Base-by-base conservation (phyloP, 2,329 filamentous ascomycete species). In the Hymenoscyphus repandus region DNA sequence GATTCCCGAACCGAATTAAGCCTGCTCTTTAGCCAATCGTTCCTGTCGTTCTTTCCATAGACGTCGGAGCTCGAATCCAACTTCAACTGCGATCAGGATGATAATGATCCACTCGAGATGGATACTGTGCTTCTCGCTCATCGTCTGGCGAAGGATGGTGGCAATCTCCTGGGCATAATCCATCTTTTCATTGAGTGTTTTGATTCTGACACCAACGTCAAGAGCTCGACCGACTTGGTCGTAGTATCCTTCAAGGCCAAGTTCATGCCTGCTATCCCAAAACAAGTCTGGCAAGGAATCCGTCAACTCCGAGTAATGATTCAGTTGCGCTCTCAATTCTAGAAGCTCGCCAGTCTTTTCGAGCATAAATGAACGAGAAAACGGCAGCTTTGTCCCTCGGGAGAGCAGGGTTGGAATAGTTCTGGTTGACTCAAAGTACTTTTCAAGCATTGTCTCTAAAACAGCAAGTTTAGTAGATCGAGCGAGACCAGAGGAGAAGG, bases 131-230 rank as follows among this genome's bases (percentile, higher is more conserved):
- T 89, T 90, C 74, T 97, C 91, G 65, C 88, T 95, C 49, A 95
- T 77, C 66, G 91, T 84, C 68, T 96, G 90, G 51, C 93, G 78
- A 54, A 97, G 72, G 13, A 97, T 91, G 47, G 78, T 88, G 6
- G 93, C 90, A 67, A 96, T 96, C 68, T 97, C 92, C 64, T 93
- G 88, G 1, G 92, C 93, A 67, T 99, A 97, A 64, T 96, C 92
- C 81, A 99, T 95, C 73, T 95, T 95, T 72, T 95, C 89, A 68
- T 99, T 99, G 60, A 97, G 72, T 15, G 89, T 84, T 62, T 88
- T 88, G 71, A 97, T 97, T 45, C 93, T 80, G 22, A 93, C 88
- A 32, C 88, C 88, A 20, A 97, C 91, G 68, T 97, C 93, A 33
- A 99, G 77, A 0, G 90, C 90, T 49, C 85, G 82, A 37, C 92